These are phyloP conservation scores for Penicillium goetzii DNA, from an alignment of 495 filamentous ascomycete genomes.

Conservation along the genomic window DNA sequence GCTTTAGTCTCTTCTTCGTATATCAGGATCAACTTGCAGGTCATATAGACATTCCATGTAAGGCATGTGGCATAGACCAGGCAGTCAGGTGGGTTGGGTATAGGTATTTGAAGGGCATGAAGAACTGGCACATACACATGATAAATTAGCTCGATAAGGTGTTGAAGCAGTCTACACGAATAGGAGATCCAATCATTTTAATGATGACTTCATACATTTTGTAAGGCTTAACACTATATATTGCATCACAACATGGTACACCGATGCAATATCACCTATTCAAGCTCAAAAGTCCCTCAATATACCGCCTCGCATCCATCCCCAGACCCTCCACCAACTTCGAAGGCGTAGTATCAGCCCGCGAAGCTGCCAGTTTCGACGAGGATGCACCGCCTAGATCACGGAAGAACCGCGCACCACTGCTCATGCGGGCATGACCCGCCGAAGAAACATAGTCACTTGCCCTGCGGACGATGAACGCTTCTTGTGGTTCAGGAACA, in stretches of 20 bases:
- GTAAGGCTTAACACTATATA: background rate
- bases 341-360: constrained; percentile 58
- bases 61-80: too few relatives aligned
- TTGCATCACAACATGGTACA: background rate
- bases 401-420: constrained; percentile 53
- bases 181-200: too few relatives aligned
- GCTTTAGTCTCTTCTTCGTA: too few relatives aligned
- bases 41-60: too few relatives aligned
- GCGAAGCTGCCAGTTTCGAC: constrained; percentile 24
- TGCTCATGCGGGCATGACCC: constrained; percentile 40
- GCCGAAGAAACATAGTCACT: constrained; percentile 58
- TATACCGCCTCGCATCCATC: constrained; percentile 82
- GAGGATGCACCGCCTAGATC: constrained; percentile 48
- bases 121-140: too few relatives aligned
- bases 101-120: too few relatives aligned
- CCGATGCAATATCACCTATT: constrained; percentile 54
- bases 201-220: background rate
- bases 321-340: constrained; percentile 84
- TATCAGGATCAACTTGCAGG: too few relatives aligned
- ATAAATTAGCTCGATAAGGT: too few relatives aligned
- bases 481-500: constrained; percentile 58
- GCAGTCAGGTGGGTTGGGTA: too few relatives aligned
- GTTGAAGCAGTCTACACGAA: too few relatives aligned
- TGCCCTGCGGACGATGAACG: constrained; percentile 78
- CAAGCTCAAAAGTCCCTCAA: constrained; percentile 79